phyloP scores from a whole-genome alignment of 2,329 filamentous ascomycete species.

The Trichoderma koningiopsis region DNA sequence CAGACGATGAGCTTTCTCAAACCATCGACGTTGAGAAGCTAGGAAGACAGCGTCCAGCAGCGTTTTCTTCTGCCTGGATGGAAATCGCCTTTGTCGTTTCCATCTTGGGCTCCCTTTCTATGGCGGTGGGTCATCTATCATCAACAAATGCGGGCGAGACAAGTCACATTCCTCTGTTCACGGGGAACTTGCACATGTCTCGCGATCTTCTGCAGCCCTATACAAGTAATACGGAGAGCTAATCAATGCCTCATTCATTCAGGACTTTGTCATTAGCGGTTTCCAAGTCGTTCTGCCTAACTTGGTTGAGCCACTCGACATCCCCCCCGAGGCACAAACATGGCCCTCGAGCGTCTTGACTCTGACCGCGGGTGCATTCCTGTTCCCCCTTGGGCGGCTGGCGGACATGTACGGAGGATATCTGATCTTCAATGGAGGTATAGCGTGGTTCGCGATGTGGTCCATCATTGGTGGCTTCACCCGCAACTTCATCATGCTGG shows the following conservation, averaged over 20 bases:
- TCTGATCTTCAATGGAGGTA: constrained; percentile 56
- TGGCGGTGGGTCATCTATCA: constrained; percentile 48
- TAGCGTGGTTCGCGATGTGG: constrained; percentile 65
- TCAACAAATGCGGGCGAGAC: constrained; percentile 9
- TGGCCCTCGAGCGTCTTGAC: constrained; percentile 67
- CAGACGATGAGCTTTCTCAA: constrained; percentile 27
- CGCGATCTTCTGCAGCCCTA: background rate
- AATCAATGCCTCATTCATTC: background rate
- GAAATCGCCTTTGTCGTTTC: constrained; percentile 63
- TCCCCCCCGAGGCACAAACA: constrained; percentile 61
- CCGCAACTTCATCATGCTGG: constrained; percentile 64
- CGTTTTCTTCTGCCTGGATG: constrained; percentile 53
- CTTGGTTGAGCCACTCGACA: constrained; percentile 61
- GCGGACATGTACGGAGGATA: constrained; percentile 63
- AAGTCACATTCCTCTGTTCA: constrained; percentile 18
- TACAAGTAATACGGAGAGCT: background rate
- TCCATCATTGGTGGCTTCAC: constrained; percentile 67
- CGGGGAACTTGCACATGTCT: background rate
- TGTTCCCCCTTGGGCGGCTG: constrained; percentile 63
- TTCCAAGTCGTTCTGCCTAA: constrained; percentile 72
- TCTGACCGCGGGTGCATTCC: constrained; percentile 53
- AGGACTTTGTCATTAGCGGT: constrained; percentile 74
- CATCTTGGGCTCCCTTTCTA: constrained; percentile 60
- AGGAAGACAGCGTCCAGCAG: constrained; percentile 59
- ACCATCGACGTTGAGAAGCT: constrained; percentile 53